Evolutionary conservation across 768 basidiomycete species (phyloP), one percentile per base, ranked within the genome.

Genomic region (Suillus brevipes): DNA sequence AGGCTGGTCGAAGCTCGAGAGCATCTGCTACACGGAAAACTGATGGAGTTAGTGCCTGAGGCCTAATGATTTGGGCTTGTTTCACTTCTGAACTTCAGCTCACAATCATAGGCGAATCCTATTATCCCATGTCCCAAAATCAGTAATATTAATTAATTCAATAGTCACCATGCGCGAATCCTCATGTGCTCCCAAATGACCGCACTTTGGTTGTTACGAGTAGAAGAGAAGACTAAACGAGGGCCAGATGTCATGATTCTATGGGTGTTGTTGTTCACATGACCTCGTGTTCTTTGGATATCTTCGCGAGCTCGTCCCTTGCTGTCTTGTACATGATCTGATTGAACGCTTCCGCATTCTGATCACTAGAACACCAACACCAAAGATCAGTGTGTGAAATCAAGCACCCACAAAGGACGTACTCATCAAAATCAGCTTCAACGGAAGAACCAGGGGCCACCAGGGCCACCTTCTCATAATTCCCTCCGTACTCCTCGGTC

Each of bases 401-500:
- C 3, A 25, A 58, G 16, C 23, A 13, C 20, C 36, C 14, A 5
- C 25, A 28, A 8, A 28, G 10, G 18, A 28, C 58, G 10, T 31
- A 59, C 58, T 59, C 58, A 20, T 59, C 40, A 14, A 42, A 42
- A 25, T 20, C 38, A 42, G 38, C 28, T 42, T 42, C 25, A 18
- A 42, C 9, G 7, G 25, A 20, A 42, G 40, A 59, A 20, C 58
- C 58, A 42, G 58, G 58, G 12, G 40, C 40, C 16, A 18, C 58
- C 40, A 42, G 58, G 18, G 58, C 58, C 38, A 59, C 58, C 40
- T 20, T 31, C 20, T 42, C 58, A 31, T 59, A 59, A 20, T 59
- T 25, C 20, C 7, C 12, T 8, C 58, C 58, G 12, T 59, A 59
- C 1, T 59, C 58, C 40, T 18, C 42, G 40, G 18, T 31, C 58